Evolutionary conservation across 2,329 filamentous ascomycete species (phyloP).

Genomic region (Colletotrichum coccodes): DNA sequence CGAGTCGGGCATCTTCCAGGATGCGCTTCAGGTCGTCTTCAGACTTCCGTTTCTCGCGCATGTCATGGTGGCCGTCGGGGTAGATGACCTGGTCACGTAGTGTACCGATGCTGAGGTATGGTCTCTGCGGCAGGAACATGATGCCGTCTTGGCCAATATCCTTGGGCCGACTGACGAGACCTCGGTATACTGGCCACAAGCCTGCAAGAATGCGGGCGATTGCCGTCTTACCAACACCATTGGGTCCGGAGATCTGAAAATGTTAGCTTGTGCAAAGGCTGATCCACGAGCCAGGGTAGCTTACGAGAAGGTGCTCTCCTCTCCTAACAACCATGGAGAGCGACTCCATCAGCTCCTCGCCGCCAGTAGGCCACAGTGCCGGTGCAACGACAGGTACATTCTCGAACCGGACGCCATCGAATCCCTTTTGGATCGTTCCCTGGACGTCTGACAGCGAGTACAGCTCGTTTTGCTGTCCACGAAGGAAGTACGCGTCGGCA

Average conservation of each 20-base stretch:
- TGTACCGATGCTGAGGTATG: conserved; percentile 92
- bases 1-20: conserved; percentile 84
- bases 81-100: conserved; percentile 98
- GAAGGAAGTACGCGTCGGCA: conserved; percentile 84
- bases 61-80: conserved; percentile 92
- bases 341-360: conserved; percentile 90
- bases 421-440: conserved; percentile 93
- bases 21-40: conserved; percentile 83
- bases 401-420: conserved; percentile 92
- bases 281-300: conserved; percentile 30
- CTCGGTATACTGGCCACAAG: conserved; percentile 95
- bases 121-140: conserved; percentile 97
- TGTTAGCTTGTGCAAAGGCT: conserved; percentile 17
- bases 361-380: conserved; percentile 85
- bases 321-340: conserved; percentile 89
- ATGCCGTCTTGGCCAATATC: conserved; percentile 86
- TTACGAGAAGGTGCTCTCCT: conserved; percentile 86
- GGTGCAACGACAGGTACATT: conserved; percentile 94
- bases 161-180: conserved; percentile 88
- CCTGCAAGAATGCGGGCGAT: conserved; percentile 90
- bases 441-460: conserved; percentile 93
- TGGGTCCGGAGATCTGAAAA: conserved; percentile 83
- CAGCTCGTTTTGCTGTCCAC: conserved; percentile 77
- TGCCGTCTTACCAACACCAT: conserved; percentile 92
- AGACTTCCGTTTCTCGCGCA: conserved; percentile 81